Percentiles rank a stretch among this genome's conserved stretches.
phyloP scores from a whole-genome alignment of 768 basidiomycete species.

The Boletus rufocinnamomeus region DNA sequence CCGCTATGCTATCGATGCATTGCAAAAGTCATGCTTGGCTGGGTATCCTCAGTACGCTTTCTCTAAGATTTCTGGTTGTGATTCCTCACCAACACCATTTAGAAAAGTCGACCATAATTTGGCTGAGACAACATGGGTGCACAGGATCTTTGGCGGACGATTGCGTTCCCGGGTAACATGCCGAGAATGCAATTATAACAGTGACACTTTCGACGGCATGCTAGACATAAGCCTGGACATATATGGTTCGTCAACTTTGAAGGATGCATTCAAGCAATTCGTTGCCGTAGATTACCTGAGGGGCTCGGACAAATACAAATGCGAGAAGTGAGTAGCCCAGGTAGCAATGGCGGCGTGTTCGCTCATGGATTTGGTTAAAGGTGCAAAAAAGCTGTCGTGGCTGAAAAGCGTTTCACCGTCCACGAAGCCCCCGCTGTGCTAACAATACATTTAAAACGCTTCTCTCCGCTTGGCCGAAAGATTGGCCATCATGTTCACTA shows the following conservation, averaged over 20 bases:
- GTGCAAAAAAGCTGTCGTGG: slow-evolving; percentile 89
- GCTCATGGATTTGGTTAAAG: slow-evolving; percentile 42
- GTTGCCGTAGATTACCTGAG: slow-evolving; percentile 79
- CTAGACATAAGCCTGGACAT: slow-evolving; percentile 95
- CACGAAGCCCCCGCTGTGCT: slow-evolving; percentile 86
- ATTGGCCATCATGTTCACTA: slow-evolving; percentile 78
- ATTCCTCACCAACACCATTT: slow-evolving; percentile 16
- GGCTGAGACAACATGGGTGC: slow-evolving; percentile 90
- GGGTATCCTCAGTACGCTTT: slow-evolving; percentile 66
- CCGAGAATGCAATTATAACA: slow-evolving; percentile 75
- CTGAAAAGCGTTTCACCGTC: slow-evolving; percentile 88
- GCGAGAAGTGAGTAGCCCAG: slow-evolving; percentile 81
- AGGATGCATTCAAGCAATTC: slow-evolving; percentile 78
- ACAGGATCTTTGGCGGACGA: slow-evolving; percentile 90
- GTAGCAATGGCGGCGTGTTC: neutral
- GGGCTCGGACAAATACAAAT: slow-evolving; percentile 96
- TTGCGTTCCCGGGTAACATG: slow-evolving; percentile 92
- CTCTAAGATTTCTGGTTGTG: neutral
- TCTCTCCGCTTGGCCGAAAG: slow-evolving; percentile 88
- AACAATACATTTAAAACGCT: slow-evolving; percentile 94
- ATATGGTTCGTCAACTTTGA: slow-evolving; percentile 57
- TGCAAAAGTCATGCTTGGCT: slow-evolving; percentile 82
- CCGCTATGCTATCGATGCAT: slow-evolving; percentile 86
- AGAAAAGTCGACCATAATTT: slow-evolving; percentile 72
- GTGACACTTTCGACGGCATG: slow-evolving; percentile 95